These are phyloP conservation scores for Apophysomyces trapeziformis DNA, from an alignment of 371 early-diverging fungal genomes.

Conservation along the genomic window DNA sequence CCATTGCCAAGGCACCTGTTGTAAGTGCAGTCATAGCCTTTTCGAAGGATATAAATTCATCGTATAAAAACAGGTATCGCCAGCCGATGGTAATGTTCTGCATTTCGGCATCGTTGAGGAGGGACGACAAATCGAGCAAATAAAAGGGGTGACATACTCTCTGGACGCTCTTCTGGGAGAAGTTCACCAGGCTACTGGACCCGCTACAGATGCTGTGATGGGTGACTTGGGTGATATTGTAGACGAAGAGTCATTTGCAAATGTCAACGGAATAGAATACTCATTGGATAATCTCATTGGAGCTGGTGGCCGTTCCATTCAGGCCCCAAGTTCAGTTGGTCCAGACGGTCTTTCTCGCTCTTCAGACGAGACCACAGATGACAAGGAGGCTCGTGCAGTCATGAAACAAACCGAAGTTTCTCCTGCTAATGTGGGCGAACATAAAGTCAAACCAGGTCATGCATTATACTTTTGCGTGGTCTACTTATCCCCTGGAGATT, in stretches of 20 bases:
- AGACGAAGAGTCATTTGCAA: slow-evolving; percentile 78
- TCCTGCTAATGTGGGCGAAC: slow-evolving; percentile 32
- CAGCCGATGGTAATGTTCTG: slow-evolving; percentile 90
- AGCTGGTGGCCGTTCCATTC: slow-evolving; percentile 32
- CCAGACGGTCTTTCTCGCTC: slow-evolving; percentile 43
- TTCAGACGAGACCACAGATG: slow-evolving; percentile 23
- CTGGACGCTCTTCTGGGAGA: slow-evolving; percentile 86
- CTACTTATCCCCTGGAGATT: slow-evolving; percentile 97
- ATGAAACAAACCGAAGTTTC: slow-evolving; percentile 29
- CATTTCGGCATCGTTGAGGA: slow-evolving; percentile 86
- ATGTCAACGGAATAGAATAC: slow-evolving; percentile 92
- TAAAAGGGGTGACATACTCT: slow-evolving; percentile 92
- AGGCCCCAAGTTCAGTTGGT: slow-evolving; percentile 42
- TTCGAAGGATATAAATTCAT: neutral
- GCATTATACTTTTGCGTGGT: slow-evolving; percentile 87
- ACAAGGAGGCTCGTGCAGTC: slow-evolving; percentile 26
- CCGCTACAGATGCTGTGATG: slow-evolving; percentile 45
- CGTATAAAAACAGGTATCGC: slow-evolving; percentile 61
- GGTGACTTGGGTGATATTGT: slow-evolving; percentile 58
- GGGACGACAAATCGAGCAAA: slow-evolving; percentile 80
- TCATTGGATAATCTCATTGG: slow-evolving; percentile 86
- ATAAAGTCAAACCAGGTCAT: slow-evolving; percentile 67
- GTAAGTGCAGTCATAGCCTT: slow-evolving; percentile 40
- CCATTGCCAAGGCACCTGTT: slow-evolving; percentile 64
- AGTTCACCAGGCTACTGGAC: slow-evolving; percentile 40